These are phyloP conservation scores for Botrytis byssoidea DNA, from an alignment of 2,329 filamentous ascomycete genomes.

Conservation along the genomic window DNA sequence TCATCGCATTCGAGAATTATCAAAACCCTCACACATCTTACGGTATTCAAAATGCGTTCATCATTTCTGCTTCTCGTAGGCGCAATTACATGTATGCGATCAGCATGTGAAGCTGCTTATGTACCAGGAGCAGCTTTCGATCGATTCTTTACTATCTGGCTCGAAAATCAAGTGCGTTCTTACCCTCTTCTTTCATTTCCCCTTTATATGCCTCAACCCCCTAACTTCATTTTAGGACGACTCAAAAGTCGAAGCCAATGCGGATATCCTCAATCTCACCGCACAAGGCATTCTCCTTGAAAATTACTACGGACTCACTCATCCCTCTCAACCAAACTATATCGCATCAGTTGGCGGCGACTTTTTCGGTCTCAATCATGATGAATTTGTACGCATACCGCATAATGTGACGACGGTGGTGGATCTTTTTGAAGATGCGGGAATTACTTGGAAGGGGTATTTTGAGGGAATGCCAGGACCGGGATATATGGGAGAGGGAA, in stretches of 20 bases:
- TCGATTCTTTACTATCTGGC: slow-evolving; percentile 60
- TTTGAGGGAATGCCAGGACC: slow-evolving; percentile 48
- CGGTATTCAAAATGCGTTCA: slow-evolving; percentile 2
- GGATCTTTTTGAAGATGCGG: slow-evolving; percentile 45
- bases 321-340: slow-evolving; percentile 50
- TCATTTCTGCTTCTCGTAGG: background rate
- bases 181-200: background rate
- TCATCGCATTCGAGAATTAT: background rate
- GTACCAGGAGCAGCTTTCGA: slow-evolving; percentile 54
- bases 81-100: background rate
- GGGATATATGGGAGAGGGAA: slow-evolving; percentile 47
- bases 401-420: slow-evolving; percentile 48
- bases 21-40: background rate
- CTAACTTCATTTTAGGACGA: slow-evolving; percentile 42
- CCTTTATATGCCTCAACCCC: background rate
- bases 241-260: slow-evolving; percentile 43
- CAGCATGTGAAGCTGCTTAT: slow-evolving; percentile 9
- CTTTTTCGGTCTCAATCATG: slow-evolving; percentile 50
- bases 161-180: slow-evolving; percentile 54
- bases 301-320: slow-evolving; percentile 48
- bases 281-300: slow-evolving; percentile 47
- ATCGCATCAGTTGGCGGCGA: slow-evolving; percentile 48
- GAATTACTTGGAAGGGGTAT: slow-evolving; percentile 47
- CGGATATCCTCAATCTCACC: slow-evolving; percentile 44
- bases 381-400: slow-evolving; percentile 46